Conservation (phyloP, 257 asterid species). For the Euphrasia confusa region DNA sequence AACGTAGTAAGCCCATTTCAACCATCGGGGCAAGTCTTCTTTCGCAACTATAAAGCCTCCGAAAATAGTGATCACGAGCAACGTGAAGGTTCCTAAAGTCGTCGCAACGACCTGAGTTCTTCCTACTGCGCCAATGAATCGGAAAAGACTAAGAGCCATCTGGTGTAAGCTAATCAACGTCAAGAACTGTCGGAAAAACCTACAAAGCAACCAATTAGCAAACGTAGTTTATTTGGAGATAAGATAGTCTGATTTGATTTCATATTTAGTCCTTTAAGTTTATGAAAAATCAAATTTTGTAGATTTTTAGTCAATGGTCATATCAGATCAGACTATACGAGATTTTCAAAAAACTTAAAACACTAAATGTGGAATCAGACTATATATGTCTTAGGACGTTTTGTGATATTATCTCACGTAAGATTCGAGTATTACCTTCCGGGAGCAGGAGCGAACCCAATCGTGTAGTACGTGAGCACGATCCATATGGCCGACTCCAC, state of each 20-base stretch:
- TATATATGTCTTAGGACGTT: too few relatives aligned
- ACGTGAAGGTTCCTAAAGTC: conserved; percentile 39
- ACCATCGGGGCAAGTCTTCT: conserved; percentile 42
- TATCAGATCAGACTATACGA: too few relatives aligned
- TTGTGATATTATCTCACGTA: too few relatives aligned
- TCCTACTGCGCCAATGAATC: conserved; percentile 43
- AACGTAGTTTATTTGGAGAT: too few relatives aligned
- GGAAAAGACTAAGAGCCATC: conserved; percentile 46
- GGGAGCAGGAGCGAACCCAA: conserved; percentile 47
- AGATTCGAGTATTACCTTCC: conserved; percentile 26
- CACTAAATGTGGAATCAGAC: too few relatives aligned
- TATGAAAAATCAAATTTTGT: too few relatives aligned
- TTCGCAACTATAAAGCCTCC: conserved; percentile 52
- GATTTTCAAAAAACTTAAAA: too few relatives aligned
- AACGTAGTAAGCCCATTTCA: conserved; percentile 45
- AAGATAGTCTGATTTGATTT: too few relatives aligned
- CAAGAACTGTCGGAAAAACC: conserved; percentile 47
- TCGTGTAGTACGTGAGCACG: conserved; percentile 39
- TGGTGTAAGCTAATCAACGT: conserved; percentile 36
- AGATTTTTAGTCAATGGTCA: too few relatives aligned
- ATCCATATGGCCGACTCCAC: conserved; percentile 39
- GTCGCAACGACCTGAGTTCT: conserved; percentile 43
- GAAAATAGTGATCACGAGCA: conserved; percentile 36
- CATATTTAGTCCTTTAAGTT: too few relatives aligned
- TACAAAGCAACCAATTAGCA: conserved; percentile 1